phyloP scores from a whole-genome alignment of 495 filamentous ascomycete genomes.

The Staphylotrichum longicolle region DNA sequence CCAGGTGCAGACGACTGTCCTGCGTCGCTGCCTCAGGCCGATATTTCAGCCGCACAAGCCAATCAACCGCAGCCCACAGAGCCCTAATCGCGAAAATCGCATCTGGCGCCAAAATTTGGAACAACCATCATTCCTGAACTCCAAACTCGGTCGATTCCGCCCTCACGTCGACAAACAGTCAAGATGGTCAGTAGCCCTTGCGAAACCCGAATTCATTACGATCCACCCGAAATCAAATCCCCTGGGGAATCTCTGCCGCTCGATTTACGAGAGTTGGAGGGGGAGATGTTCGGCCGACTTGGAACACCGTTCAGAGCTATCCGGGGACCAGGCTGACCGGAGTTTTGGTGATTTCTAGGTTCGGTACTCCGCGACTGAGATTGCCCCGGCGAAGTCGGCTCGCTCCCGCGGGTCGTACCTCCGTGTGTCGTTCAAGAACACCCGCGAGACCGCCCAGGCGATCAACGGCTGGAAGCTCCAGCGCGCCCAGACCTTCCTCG shows the following conservation, averaged over 20 bases:
- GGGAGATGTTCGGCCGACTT: conserved; percentile 4
- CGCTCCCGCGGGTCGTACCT: conserved; percentile 97
- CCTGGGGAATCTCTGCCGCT: conserved; percentile 16
- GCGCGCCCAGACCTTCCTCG: conserved; percentile 90
- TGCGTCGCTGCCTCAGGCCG: conserved; percentile 24
- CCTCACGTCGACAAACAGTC: conserved; percentile 37
- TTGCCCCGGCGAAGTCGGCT: conserved; percentile 87
- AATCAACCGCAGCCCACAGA: conserved; percentile 34
- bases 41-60: conserved; percentile 27
- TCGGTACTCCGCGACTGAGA: conserved; percentile 93
- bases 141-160: conserved; percentile 37
- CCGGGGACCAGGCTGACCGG: conserved; percentile 38
- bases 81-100: conserved; percentile 42
- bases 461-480: conserved; percentile 99
- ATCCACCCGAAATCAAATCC: conserved; percentile 11
- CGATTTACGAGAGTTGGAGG: conserved; percentile 9
- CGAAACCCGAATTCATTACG: conserved; percentile 14
- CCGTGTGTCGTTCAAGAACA: conserved; percentile 99
- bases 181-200: conserved; percentile 40
- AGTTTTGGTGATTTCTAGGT: conserved; percentile 57
- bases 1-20: neutral
- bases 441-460: conserved; percentile 96
- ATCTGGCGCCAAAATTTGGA: conserved; percentile 38
- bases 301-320: conserved; percentile 1
- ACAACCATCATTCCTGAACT: conserved; percentile 32